Conservation (phyloP, 2,329 filamentous ascomycete genomes). For the Fusarium lyarnte region DNA sequence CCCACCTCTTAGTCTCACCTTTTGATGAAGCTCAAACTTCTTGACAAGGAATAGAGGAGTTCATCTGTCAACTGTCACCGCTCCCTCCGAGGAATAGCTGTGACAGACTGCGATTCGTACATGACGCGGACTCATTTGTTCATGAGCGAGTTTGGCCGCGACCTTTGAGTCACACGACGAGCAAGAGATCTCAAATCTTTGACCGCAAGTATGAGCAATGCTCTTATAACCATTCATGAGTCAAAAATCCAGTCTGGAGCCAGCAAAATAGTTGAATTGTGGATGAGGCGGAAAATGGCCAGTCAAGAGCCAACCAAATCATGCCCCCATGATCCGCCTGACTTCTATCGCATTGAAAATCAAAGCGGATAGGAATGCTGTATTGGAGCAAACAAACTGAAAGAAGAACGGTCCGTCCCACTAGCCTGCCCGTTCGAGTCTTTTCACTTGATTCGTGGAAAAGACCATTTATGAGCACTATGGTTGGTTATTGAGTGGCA, state of each 20-base stretch:
- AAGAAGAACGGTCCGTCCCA: conserved; percentile 45
- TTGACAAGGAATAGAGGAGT: conserved; percentile 25
- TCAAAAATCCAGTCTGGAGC: conserved; percentile 26
- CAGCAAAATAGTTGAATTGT: conserved; percentile 15
- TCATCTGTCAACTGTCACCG: conserved; percentile 26
- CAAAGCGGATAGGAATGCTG: conserved; percentile 13
- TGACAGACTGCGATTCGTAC: conserved; percentile 26
- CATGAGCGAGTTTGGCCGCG: conserved; percentile 35
- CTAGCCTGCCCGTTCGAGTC: conserved; percentile 29
- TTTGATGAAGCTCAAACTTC: conserved; percentile 15
- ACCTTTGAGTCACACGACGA: conserved; percentile 36
- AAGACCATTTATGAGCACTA: conserved; percentile 13
- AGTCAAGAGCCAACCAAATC: conserved; percentile 35
- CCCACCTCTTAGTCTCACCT: conserved; percentile 17
- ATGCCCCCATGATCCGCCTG: conserved; percentile 30
- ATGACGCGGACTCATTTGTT: conserved; percentile 21
- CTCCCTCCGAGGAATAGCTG: conserved; percentile 3
- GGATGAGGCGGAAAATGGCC: conserved; percentile 30
- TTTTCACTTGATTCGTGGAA: conserved; percentile 13
- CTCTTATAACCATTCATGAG: conserved; percentile 29
- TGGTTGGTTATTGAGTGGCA: conserved; percentile 35
- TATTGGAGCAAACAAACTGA: conserved; percentile 15
- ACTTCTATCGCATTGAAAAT: conserved; percentile 18
- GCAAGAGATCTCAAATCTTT: conserved; percentile 27
- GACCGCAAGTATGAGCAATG: conserved; percentile 38